Evolutionary conservation across 2,329 filamentous ascomycete genomes (phyloP), one percentile per base, ranked within the genome.

Genomic region (Venturia nashicola): DNA sequence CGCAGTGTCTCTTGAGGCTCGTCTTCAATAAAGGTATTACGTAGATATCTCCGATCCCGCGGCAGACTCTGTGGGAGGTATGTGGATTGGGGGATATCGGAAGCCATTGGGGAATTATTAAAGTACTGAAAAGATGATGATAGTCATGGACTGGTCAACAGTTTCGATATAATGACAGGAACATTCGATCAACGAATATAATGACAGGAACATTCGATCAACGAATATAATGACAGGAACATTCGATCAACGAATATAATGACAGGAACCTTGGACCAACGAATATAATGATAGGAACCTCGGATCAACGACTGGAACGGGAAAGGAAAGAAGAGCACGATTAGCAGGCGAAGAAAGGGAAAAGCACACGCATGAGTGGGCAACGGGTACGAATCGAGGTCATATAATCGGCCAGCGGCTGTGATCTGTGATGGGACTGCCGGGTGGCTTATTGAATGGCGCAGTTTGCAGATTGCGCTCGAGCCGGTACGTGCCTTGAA

Each of bases 1-100:
- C 20, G 32, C 42, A 42, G 42, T 32, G 23, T 34, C 55, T 48
- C 59, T 23, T 67, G 67, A 12, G 67, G 66, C 48, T 78, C 76
- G 70, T 86, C 82, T 76, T 86, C 83, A 65, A 85, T 80, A 79
- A 86, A 81, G 67, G 83, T 85, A 82, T 86, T 86, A 82, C 86
- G 82, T 77, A 78, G 65, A 74, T 68, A 76, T 72, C 79, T 66
- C 57, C 64, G 64, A 67, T 70, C 71, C 66, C 67, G 57, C 61
- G 44, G 65, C 61, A 72, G 71, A 68, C 69, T 70, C 69, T 70
- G 67, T 65, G 65, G 64, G 66, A 68, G 66, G 64, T 60, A 65
- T 39, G 64, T 66, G 65, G 67, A 66, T 66, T 65, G 61, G 59
- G 59, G 65, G 63, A 64, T 66, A 66, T 62, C 67, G 64, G 65